These are phyloP conservation scores for Gloeostereum incarnatum DNA, from an alignment of 768 basidiomycete genomes.

Conservation along the genomic window DNA sequence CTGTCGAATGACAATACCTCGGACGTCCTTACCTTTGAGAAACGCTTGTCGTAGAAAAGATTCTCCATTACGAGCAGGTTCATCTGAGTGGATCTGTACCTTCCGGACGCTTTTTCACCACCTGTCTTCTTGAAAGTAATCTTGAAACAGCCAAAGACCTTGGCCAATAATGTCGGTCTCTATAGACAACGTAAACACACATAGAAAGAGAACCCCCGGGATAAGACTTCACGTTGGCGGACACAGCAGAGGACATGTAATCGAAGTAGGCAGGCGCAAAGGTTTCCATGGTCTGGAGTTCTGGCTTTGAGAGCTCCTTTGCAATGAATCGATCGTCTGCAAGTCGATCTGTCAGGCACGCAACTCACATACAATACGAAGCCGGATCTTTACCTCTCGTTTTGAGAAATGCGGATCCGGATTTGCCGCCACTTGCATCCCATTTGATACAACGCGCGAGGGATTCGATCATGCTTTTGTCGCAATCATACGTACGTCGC, in stretches of 20 bases:
- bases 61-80: constrained; percentile 98
- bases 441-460: constrained; percentile 92
- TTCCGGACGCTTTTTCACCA: constrained; percentile 55
- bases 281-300: constrained; percentile 90
- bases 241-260: constrained; percentile 93
- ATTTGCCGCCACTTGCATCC: constrained; percentile 93
- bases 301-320: constrained; percentile 86
- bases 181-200: constrained; percentile 19
- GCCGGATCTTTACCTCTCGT: constrained; percentile 80
- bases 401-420: constrained; percentile 94
- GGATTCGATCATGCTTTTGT: constrained; percentile 90
- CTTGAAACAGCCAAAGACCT: constrained; percentile 96
- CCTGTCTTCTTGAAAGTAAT: constrained; percentile 80
- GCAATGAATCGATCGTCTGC: constrained; percentile 97
- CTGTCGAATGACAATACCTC: not conserved
- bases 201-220: constrained; percentile 5
- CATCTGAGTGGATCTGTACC: constrained; percentile 81
- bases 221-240: constrained; percentile 54
- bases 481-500: constrained; percentile 87
- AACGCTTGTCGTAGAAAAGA: constrained; percentile 86
- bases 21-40: constrained; percentile 57
- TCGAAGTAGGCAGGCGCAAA: constrained; percentile 98
- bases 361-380: not conserved
- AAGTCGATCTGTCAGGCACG: not conserved
- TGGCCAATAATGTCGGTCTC: constrained; percentile 92